Conservation (phyloP, 257 asterid genomes). For the Nicotiana obtusifolia region DNA sequence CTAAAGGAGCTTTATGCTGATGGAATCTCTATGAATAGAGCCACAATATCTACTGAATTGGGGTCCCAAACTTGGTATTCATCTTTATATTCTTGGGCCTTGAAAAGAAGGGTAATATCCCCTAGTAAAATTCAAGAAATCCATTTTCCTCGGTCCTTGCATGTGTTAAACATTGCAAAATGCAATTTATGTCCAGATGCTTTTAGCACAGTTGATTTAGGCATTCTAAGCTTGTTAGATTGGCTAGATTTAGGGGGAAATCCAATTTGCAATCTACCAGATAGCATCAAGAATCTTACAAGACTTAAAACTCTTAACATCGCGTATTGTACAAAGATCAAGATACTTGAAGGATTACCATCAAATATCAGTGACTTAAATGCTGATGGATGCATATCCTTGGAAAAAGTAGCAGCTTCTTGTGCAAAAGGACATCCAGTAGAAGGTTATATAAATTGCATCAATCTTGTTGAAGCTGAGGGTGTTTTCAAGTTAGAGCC, state of each 20-base stretch:
- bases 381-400: neutral
- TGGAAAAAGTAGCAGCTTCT: neutral
- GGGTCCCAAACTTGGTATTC: conserved; percentile 3
- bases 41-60: neutral
- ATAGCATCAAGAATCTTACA: conserved; percentile 12
- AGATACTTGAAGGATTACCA: neutral
- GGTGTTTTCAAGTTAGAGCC: conserved; percentile 10
- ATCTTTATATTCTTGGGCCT: neutral
- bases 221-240: neutral
- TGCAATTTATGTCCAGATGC: conserved; percentile 16
- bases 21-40: neutral
- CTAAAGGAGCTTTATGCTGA: conserved; percentile 16
- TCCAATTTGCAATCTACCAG: conserved; percentile 7
- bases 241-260: conserved; percentile 11
- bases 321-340: conserved; percentile 1
- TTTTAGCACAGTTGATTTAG: conserved; percentile 2
- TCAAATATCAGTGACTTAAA: neutral
- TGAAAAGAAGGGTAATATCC: neutral
- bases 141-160: conserved; percentile 7
- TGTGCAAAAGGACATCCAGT: conserved; percentile 2
- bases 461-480: conserved; percentile 3
- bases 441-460: neutral
- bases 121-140: neutral
- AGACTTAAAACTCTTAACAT: neutral
- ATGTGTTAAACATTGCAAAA: conserved; percentile 8